These are phyloP conservation scores for Prillingera fragicola DNA, from an alignment of 1,284 basidiomycete species.

Conservation along the genomic window DNA sequence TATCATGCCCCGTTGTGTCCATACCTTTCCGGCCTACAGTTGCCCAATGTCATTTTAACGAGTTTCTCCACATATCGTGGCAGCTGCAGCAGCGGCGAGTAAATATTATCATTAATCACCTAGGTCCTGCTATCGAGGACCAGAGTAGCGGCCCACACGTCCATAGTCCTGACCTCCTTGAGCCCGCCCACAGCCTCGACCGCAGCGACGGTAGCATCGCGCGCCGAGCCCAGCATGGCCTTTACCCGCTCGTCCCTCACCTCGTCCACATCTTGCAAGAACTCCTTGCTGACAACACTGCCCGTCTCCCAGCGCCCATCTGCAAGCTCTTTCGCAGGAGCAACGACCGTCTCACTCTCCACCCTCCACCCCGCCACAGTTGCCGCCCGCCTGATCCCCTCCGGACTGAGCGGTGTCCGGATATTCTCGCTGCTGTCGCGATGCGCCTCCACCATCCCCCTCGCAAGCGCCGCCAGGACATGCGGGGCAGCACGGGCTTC, in stretches of 20 bases:
- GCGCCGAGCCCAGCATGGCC: neutral
- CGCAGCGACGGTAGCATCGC: neutral
- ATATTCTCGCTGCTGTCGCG: neutral
- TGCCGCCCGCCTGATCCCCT: neutral
- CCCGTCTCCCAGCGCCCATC: constrained; percentile 3
- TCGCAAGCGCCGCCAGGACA: constrained; percentile 2
- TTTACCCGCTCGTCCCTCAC: neutral
- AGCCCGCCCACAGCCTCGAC: neutral
- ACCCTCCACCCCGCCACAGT: neutral
- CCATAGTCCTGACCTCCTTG: constrained; percentile 1
- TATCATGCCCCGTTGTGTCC: too few relatives aligned
- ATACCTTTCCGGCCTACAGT: too few relatives aligned
- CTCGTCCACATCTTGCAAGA: neutral
- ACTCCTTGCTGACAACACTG: neutral
- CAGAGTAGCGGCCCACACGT: too few relatives aligned
- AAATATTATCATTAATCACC: too few relatives aligned
- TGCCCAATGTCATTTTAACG: too few relatives aligned
- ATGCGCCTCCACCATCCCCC: neutral
- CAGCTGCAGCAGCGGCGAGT: too few relatives aligned
- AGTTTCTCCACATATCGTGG: too few relatives aligned
- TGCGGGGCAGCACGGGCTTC: constrained; percentile 1
- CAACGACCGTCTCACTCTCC: neutral
- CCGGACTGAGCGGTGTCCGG: neutral
- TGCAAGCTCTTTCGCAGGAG: neutral
- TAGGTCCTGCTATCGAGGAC: too few relatives aligned